These are phyloP conservation scores for Trichoderma asperelloides DNA, from an alignment of 495 filamentous ascomycete species.

Conservation along the genomic window DNA sequence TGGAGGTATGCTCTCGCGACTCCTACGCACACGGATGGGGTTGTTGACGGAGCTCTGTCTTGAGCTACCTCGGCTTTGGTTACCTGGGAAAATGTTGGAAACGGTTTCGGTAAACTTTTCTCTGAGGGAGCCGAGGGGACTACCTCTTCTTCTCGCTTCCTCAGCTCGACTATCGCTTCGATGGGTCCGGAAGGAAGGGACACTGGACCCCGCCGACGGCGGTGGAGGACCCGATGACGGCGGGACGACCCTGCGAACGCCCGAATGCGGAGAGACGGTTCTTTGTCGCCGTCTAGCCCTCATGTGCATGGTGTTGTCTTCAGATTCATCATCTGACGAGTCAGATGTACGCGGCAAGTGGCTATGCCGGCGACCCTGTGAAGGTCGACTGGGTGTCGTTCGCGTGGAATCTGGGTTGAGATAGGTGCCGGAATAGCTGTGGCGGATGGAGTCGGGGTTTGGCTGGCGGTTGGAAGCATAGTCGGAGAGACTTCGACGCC, in stretches of 20 bases:
- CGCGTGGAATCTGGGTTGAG: conserved; percentile 19
- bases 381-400: conserved; percentile 11
- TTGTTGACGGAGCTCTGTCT: conserved; percentile 13
- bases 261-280: conserved; percentile 16
- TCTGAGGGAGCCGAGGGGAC: conserved; percentile 3
- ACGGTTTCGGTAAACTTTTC: conserved; percentile 22
- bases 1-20: conserved; percentile 11
- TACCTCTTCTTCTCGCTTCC: conserved; percentile 18
- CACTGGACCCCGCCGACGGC: not conserved
- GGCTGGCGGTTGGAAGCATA: conserved; percentile 17
- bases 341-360: conserved; percentile 16
- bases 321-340: conserved; percentile 11
- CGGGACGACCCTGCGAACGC: conserved; percentile 17
- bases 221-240: conserved; percentile 14
- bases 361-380: conserved; percentile 21
- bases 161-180: conserved; percentile 20
- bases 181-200: conserved; percentile 14
- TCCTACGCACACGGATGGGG: not conserved
- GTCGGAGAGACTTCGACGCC: conserved; percentile 23
- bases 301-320: conserved; percentile 1
- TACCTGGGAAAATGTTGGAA: conserved; percentile 18
- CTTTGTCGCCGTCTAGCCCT: conserved; percentile 6
- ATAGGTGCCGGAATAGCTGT: conserved; percentile 14
- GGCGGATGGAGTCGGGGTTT: conserved; percentile 12
- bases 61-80: conserved; percentile 19